phyloP scores from a whole-genome alignment of 192 early-diverging fungal species.

The Entomortierella parvispora region DNA sequence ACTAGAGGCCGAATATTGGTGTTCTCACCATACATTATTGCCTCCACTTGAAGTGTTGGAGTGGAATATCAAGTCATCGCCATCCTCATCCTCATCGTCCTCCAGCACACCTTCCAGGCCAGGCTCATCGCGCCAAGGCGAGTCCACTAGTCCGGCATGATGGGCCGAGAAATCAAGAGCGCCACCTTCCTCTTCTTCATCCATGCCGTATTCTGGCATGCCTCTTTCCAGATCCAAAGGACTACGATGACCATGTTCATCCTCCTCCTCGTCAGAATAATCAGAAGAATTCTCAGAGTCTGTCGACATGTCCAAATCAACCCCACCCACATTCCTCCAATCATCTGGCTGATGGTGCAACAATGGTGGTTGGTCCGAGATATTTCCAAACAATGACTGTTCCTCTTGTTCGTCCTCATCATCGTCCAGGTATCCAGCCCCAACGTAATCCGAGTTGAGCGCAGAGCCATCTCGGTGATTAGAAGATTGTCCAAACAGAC shows the following conservation, averaged over 20 bases:
- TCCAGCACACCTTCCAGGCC: neutral
- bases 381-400: conserved; percentile 34
- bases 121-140: conserved; percentile 26
- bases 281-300: conserved; percentile 21
- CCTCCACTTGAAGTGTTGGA: too few species aligned
- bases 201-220: too few species aligned
- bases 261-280: conserved; percentile 15
- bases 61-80: neutral
- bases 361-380: too few species aligned
- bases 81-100: neutral
- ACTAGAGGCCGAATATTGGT: too few species aligned
- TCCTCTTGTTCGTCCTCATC: conserved; percentile 42
- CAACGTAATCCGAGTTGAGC: conserved; percentile 4
- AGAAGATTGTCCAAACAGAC: neutral
- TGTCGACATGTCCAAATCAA: conserved; percentile 7
- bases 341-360: neutral
- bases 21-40: neutral
- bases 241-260: neutral
- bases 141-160: conserved; percentile 9
- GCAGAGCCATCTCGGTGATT: neutral
- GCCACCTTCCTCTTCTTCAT: neutral
- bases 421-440: conserved; percentile 33
- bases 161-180: conserved; percentile 42
- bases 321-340: conserved; percentile 29
- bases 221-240: too few species aligned